Conservation (phyloP, 2,329 filamentous ascomycete genomes). For the Basipetospora sp. region DNA sequence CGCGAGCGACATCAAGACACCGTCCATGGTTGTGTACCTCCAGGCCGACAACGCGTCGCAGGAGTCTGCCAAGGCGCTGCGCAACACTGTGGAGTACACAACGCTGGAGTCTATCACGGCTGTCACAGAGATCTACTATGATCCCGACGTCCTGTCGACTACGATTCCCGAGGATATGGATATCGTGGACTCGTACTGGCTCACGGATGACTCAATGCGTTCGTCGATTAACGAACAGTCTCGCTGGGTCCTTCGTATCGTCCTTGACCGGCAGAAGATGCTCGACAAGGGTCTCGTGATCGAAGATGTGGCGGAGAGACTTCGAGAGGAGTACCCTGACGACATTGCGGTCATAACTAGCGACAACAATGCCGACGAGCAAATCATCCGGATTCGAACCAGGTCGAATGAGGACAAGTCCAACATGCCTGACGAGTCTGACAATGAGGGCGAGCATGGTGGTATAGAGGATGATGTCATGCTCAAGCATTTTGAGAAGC, state of each 20-base stretch:
- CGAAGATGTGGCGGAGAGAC: slow-evolving; percentile 74
- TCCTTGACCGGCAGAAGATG: slow-evolving; percentile 83
- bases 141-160: slow-evolving; percentile 75
- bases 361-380: slow-evolving; percentile 92
- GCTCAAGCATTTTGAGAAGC: slow-evolving; percentile 79
- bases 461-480: slow-evolving; percentile 76
- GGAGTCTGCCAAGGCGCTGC: slow-evolving; percentile 69
- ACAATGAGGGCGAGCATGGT: slow-evolving; percentile 45
- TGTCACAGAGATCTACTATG: slow-evolving; percentile 91
- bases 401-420: slow-evolving; percentile 53
- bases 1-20: slow-evolving; percentile 95
- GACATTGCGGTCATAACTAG: slow-evolving; percentile 90
- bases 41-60: slow-evolving; percentile 50
- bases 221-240: slow-evolving; percentile 60
- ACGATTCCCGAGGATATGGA: slow-evolving; percentile 77
- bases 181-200: slow-evolving; percentile 93
- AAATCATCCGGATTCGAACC: slow-evolving; percentile 83
- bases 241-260: slow-evolving; percentile 86
- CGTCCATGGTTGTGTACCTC: slow-evolving; percentile 87
- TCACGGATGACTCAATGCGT: slow-evolving; percentile 67
- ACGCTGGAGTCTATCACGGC: slow-evolving; percentile 83
- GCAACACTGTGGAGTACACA: slow-evolving; percentile 85
- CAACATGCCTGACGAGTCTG: too few species aligned
- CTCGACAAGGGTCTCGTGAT: slow-evolving; percentile 88
- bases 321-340: slow-evolving; percentile 74